Percentiles rank a stretch among this genome's conserved stretches.
These are phyloP conservation scores for Orbilia blumenaviensis DNA, from an alignment of 2,329 filamentous ascomycete species.

Conservation along the genomic window DNA sequence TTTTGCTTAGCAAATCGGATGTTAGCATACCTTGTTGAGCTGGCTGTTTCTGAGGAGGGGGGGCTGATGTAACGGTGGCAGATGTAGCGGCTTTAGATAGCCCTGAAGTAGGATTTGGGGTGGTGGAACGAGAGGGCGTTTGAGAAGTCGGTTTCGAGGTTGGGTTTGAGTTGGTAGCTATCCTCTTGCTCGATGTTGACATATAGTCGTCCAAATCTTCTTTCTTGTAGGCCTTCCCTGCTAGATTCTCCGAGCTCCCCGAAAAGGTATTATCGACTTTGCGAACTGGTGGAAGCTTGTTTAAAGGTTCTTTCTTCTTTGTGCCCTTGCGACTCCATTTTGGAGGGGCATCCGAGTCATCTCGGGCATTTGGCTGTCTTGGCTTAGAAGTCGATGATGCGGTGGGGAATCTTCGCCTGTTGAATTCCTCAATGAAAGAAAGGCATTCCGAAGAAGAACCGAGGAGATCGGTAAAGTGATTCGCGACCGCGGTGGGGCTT, in stretches of 20 bases:
- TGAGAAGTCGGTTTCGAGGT: slow-evolving; percentile 29
- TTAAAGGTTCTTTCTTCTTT: slow-evolving; percentile 62
- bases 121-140: slow-evolving; percentile 31
- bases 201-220: slow-evolving; percentile 68
- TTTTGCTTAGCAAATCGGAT: slow-evolving; percentile 74
- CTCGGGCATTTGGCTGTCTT: slow-evolving; percentile 16
- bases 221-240: slow-evolving; percentile 69
- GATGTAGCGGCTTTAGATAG: not conserved
- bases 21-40: slow-evolving; percentile 74
- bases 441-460: slow-evolving; percentile 81
- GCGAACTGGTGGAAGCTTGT: slow-evolving; percentile 63
- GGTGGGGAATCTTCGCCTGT: slow-evolving; percentile 66
- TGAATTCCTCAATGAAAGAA: slow-evolving; percentile 78
- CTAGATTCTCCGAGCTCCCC: slow-evolving; percentile 63
- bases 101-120: slow-evolving; percentile 23
- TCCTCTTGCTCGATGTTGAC: slow-evolving; percentile 61
- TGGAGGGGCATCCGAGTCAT: slow-evolving; percentile 41
- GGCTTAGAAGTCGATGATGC: slow-evolving; percentile 26
- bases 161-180: slow-evolving; percentile 18
- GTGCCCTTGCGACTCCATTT: slow-evolving; percentile 57
- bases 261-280: slow-evolving; percentile 63
- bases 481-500: slow-evolving; percentile 74
- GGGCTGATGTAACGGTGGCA: not conserved
- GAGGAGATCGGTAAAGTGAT: slow-evolving; percentile 86
- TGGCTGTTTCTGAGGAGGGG: slow-evolving; percentile 64